phyloP scores from a whole-genome alignment of 768 basidiomycete species.

The Sarcodon aspratus region DNA sequence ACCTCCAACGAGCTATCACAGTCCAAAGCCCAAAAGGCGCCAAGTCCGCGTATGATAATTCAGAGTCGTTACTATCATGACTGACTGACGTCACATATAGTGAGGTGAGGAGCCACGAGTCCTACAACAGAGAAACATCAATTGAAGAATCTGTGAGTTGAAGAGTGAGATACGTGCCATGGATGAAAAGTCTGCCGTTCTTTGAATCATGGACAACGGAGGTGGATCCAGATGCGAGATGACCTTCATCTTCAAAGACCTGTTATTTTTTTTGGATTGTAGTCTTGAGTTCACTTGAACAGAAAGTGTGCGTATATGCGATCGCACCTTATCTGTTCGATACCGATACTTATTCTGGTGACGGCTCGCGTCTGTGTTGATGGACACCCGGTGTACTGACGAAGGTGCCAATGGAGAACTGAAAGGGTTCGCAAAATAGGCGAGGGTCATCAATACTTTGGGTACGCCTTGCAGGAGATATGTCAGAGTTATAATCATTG shows the following conservation, averaged over 20 bases:
- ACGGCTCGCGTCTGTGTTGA: slow-evolving; percentile 22
- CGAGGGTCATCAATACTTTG: slow-evolving; percentile 20
- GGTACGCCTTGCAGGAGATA: slow-evolving; percentile 16
- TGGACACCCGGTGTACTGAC: slow-evolving; percentile 37
- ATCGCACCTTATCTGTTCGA: no score
- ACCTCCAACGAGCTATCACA: no score
- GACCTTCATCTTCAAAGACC: slow-evolving; percentile 63
- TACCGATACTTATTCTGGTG: no score
- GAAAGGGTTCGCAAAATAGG: slow-evolving; percentile 33
- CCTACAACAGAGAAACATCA: no score
- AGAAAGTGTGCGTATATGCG: no score
- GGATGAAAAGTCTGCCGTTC: slow-evolving; percentile 40
- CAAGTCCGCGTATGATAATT: no score
- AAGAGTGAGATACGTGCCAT: slow-evolving; percentile 29
- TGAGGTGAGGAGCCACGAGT: no score
- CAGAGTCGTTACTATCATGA: no score
- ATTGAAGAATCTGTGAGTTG: no score
- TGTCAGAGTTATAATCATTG: no score
- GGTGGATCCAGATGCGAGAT: slow-evolving; percentile 43
- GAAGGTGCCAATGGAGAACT: slow-evolving; percentile 26
- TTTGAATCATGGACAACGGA: slow-evolving; percentile 42
- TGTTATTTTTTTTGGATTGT: slow-evolving; percentile 15
- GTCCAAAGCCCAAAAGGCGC: no score
- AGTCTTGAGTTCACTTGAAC: slow-evolving; percentile 1
- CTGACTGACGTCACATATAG: no score